Evolutionary conservation across 306 rosid genomes (phyloP).

Genomic region (Medicago ruthenica): DNA sequence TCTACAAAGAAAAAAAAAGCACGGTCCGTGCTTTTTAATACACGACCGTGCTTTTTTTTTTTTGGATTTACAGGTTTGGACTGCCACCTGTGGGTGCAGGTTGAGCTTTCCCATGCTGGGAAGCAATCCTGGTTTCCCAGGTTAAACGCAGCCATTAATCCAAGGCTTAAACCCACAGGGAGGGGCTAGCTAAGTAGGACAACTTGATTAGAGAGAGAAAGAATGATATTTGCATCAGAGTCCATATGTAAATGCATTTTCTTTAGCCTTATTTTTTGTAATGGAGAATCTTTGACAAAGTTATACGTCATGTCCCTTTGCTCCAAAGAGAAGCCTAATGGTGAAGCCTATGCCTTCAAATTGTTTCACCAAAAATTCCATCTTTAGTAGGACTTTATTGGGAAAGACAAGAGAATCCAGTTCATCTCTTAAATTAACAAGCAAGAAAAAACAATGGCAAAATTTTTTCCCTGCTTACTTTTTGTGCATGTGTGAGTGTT

Average conservation of each 20-base stretch:
- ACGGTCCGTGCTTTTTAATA: too few relatives aligned
- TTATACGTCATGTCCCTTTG: conserved; percentile 55
- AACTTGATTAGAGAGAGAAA: conserved; percentile 42
- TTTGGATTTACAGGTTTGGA: too few relatives aligned
- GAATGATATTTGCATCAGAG: conserved; percentile 63
- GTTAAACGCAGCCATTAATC: too few relatives aligned
- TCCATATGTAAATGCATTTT: conserved; percentile 54
- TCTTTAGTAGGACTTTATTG: conserved; percentile 44
- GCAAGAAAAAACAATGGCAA: conserved; percentile 37
- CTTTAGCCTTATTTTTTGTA: conserved; percentile 41
- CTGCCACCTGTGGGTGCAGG: too few relatives aligned
- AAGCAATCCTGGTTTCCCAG: too few relatives aligned
- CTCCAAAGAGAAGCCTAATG: conserved; percentile 58
- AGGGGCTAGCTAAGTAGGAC: conserved; percentile 34
- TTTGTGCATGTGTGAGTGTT: conserved; percentile 73
- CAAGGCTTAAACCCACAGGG: conserved; percentile 35
- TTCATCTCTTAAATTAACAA: conserved; percentile 58
- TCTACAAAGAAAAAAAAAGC: too few relatives aligned
- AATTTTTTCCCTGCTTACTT: conserved; percentile 31
- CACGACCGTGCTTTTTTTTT: too few relatives aligned
- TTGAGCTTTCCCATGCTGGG: too few relatives aligned
- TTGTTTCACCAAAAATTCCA: conserved; percentile 41
- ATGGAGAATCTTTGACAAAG: conserved; percentile 64
- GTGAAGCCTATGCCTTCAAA: conserved; percentile 48
- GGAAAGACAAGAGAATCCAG: conserved; percentile 71